Evolutionary conservation across 2,329 filamentous ascomycete species (phyloP), one percentile per base, ranked within the genome.

Genomic region (Graphium sp.): DNA sequence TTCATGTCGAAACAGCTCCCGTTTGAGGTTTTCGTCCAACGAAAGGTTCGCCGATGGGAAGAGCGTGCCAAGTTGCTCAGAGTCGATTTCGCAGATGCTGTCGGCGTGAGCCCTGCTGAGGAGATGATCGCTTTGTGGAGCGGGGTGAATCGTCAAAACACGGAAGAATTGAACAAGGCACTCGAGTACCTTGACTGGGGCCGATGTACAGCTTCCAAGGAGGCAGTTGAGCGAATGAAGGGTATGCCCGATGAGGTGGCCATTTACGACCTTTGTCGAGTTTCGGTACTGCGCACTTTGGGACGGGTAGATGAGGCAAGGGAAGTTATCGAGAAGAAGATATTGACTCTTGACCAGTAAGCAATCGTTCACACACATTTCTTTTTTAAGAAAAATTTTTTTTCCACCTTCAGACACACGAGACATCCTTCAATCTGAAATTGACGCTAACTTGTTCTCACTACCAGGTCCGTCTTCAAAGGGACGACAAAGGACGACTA

Each of bases 41-140:
- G 84, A 33, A 95, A 93, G 55, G 53, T 95, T 10, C 63, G 71
- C 31, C 93, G 92, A 49, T 94, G 85, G 85, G 77, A 91, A 42
- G 70, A 73, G 18, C 65, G 83, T 14, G 73, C 79, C 4, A 75
- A 74, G 43, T 58, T 66, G 25, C 66, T 74, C 49, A 59, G 64
- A 2, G 52, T 82, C 18, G 66, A 75, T 26, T 58, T 94, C 4
- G 66, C 78, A 2, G 87, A 95, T 40, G 84, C 79, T 0, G 62
- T 91, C 7, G 84, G 84, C 0, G 62, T 81, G 4, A 79, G 74
- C 34, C 89, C 89, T 0, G 59, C 82, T 1, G 70, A 84, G 42
- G 89, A 95, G 55, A 92, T 95, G 78, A 74, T 79, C 9, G 92
- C 87, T 48, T 72, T 95, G 41, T 95, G 85, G 85, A 85, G 82